phyloP scores from a whole-genome alignment of 2,329 filamentous ascomycete genomes.

The Colletotrichum sp. region DNA sequence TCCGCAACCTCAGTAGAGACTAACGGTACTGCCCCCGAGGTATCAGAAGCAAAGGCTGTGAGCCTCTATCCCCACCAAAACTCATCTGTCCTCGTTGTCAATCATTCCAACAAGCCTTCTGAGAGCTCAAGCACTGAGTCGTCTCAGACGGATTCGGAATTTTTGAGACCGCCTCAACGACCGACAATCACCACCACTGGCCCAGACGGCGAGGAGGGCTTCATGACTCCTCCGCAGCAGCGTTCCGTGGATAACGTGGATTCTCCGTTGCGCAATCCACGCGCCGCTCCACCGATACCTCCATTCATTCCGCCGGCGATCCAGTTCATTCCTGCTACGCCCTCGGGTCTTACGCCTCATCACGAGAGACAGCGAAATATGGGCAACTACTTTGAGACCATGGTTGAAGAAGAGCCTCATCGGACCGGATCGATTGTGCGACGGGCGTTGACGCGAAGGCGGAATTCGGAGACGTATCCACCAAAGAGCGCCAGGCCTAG shows the following conservation, averaged over 20 bases:
- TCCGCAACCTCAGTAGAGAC: constrained; percentile 67
- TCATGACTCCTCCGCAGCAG: constrained; percentile 57
- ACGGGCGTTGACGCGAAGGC: constrained; percentile 56
- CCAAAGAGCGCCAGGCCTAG: constrained; percentile 43
- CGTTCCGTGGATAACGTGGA: constrained; percentile 60
- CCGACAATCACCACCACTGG: constrained; percentile 44
- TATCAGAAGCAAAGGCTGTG: constrained; percentile 67
- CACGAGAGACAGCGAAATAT: constrained; percentile 56
- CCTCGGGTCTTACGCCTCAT: constrained; percentile 62
- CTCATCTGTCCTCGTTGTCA: constrained; percentile 65
- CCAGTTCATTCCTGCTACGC: constrained; percentile 68
- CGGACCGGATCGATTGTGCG: constrained; percentile 57
- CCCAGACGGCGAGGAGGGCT: constrained; percentile 43
- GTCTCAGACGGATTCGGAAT: constrained; percentile 30
- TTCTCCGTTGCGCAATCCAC: constrained; percentile 67
- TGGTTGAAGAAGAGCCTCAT: constrained; percentile 45
- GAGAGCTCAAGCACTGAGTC: constrained; percentile 48
- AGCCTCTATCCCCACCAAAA: constrained; percentile 70
- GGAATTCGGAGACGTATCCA: constrained; percentile 47
- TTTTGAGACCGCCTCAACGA: constrained; percentile 29
- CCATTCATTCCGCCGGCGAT: constrained; percentile 56
- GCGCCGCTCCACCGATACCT: constrained; percentile 54
- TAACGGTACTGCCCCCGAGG: constrained; percentile 64
- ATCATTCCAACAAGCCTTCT: constrained; percentile 58
- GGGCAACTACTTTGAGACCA: constrained; percentile 59